Evolutionary conservation across 306 rosid genomes (phyloP), one percentile per base, ranked within the genome.

Genomic region (Sicyos baderoa): DNA sequence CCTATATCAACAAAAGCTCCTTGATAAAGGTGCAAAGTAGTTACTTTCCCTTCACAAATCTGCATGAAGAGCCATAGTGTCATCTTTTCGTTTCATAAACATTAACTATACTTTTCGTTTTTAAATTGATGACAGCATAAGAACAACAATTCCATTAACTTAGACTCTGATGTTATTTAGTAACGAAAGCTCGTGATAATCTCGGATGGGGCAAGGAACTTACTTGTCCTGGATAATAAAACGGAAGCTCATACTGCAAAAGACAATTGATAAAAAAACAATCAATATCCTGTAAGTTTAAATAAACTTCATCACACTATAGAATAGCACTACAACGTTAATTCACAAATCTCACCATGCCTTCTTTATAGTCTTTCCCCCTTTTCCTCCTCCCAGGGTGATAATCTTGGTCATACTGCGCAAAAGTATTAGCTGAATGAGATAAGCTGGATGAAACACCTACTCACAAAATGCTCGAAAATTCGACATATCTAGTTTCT

Each of bases 1-100:
- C 98, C 99, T 68, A 93, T 93, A 86, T 93, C 96, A 76, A 93
- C 87, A 84, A 93, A 93, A 40, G 94, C 99, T 82, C 99, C 99
- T 82, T 90, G 99, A 81, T 93, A 93, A 63, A 93, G 96, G 75
- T 88, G 96, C 76, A 90, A 54, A 52, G 88, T 78, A 59, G 88
- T 86, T 80, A 93, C 98, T 68, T 84, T 82, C 75, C 98, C 97
- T 67, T 68, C 69, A 80, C 98, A 93, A 76, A 89, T 84, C 98
- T 93, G 96, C 84, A 79, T 7, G 21, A 27, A 74, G 54, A 71
- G 61, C 74, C 57, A 62, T 49, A n/a, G 44, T 9, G 59, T 68
- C 60, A 53, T 69, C 61, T 51, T 66, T 32, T 47, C 13, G 19
- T 45, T 65, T 19, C 40, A 66, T 45, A 23, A 2, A 45, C 55